Conservation (phyloP, 805 yeast genomes). For the Yarrowia sp. region DNA sequence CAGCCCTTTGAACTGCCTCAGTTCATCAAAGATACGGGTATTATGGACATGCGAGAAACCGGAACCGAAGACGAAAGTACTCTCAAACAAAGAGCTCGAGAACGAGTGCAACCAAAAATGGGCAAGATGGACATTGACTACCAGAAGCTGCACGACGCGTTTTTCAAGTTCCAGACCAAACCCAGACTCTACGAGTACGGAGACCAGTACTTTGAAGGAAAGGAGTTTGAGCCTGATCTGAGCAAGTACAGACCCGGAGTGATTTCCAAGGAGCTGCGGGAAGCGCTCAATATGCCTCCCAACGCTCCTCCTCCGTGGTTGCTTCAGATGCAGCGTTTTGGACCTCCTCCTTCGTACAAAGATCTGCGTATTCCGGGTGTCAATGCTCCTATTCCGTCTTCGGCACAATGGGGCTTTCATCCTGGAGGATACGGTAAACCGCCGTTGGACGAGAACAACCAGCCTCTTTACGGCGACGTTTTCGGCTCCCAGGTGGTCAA, state of each 20-base stretch:
- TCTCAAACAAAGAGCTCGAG: slow-evolving; percentile 76
- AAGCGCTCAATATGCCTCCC: slow-evolving; percentile 72
- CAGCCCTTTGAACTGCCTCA: slow-evolving; percentile 79
- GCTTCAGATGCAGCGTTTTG: slow-evolving; percentile 66
- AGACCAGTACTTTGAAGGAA: slow-evolving; percentile 79
- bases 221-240: slow-evolving; percentile 60
- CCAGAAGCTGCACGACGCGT: slow-evolving; percentile 80
- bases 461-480: slow-evolving; percentile 51
- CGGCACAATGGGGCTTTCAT: slow-evolving; percentile 53
- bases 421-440: slow-evolving; percentile 54
- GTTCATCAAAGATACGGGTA: slow-evolving; percentile 82
- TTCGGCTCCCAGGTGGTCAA: slow-evolving; percentile 43
- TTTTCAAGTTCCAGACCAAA: slow-evolving; percentile 78
- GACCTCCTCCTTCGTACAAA: slow-evolving; percentile 86
- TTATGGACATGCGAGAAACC: slow-evolving; percentile 81
- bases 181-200: slow-evolving; percentile 78
- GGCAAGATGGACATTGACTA: slow-evolving; percentile 87
- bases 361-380: slow-evolving; percentile 64
- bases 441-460: slow-evolving; percentile 49
- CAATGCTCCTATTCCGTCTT: slow-evolving; percentile 54
- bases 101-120: slow-evolving; percentile 87
- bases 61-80: slow-evolving; percentile 58
- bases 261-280: slow-evolving; percentile 64
- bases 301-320: slow-evolving; percentile 82
- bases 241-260: slow-evolving; percentile 68